Evolutionary conservation across 2,329 filamentous ascomycete genomes (phyloP).

Genomic region (Capronia epimyces): DNA sequence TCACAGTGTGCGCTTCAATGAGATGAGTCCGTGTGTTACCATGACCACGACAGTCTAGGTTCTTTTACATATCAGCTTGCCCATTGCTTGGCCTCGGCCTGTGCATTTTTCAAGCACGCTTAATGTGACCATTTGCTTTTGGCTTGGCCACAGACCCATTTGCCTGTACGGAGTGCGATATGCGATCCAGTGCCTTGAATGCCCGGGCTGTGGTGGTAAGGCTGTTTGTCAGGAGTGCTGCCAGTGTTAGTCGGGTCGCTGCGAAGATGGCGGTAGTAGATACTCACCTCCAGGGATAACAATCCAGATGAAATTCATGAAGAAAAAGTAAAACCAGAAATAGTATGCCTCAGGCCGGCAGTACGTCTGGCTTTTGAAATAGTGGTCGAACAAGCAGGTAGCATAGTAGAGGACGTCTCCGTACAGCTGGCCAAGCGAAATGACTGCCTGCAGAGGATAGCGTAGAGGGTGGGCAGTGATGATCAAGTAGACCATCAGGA

Average conservation of each 20-base stretch:
- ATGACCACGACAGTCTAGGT: not conserved
- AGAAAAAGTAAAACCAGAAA: slow-evolving; percentile 61
- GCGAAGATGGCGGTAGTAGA: not conserved
- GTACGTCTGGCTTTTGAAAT: slow-evolving; percentile 50
- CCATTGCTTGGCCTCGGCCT: not conserved
- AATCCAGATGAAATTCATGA: slow-evolving; percentile 64
- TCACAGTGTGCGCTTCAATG: not conserved
- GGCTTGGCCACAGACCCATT: slow-evolving; percentile 29
- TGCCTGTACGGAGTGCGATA: slow-evolving; percentile 26
- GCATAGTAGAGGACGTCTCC: slow-evolving; percentile 61
- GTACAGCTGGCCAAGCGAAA: slow-evolving; percentile 60
- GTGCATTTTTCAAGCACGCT: slow-evolving; percentile 10
- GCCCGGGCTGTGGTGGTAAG: slow-evolving; percentile 35
- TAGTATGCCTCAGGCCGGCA: slow-evolving; percentile 59
- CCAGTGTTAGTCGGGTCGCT: slow-evolving; percentile 1
- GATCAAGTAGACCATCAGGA: slow-evolving; percentile 52
- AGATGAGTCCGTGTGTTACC: not conserved
- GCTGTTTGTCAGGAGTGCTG: slow-evolving; percentile 38
- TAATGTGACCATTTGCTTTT: slow-evolving; percentile 20
- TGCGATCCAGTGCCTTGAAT: slow-evolving; percentile 34
- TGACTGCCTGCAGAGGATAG: slow-evolving; percentile 55
- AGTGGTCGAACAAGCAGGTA: slow-evolving; percentile 58
- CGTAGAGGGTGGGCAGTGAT: slow-evolving; percentile 51
- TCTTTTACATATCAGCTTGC: not conserved
- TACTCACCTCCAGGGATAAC: slow-evolving; percentile 53